These are phyloP conservation scores for Schoenoplectus tabernaemontani DNA, from an alignment of 202 grass and related monocot genomes.

Conservation along the genomic window DNA sequence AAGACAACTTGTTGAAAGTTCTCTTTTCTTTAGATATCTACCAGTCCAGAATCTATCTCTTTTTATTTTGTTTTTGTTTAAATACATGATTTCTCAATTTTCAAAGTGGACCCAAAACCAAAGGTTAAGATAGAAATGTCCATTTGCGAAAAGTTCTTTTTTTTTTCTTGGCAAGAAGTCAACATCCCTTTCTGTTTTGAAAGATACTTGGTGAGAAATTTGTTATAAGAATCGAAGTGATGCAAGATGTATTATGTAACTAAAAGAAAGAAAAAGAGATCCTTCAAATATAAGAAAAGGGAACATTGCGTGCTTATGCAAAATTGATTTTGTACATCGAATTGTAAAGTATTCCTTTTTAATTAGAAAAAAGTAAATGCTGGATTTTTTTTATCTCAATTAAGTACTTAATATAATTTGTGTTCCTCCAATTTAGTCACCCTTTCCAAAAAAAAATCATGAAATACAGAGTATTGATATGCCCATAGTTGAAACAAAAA, in stretches of 20 bases:
- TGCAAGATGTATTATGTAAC: not conserved
- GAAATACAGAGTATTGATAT: not conserved
- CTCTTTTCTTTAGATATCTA: not conserved
- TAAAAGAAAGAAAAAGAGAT: not conserved
- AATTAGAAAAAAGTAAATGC: not conserved
- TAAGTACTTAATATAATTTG: not conserved
- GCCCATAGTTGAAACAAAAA: not conserved
- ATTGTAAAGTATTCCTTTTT: not conserved
- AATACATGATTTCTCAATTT: not conserved
- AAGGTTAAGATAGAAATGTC: not conserved
- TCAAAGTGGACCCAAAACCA: not conserved
- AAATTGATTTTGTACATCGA: not conserved
- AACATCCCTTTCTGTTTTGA: not conserved
- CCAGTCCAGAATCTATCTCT: not conserved
- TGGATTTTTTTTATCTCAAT: not conserved
- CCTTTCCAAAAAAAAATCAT: not conserved
- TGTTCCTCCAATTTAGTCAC: not conserved
- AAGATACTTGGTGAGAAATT: not conserved
- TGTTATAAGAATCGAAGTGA: slow-evolving; percentile 3
- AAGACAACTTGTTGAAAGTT: not conserved
- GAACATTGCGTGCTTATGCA: not conserved
- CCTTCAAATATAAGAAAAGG: not conserved
- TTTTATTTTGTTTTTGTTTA: not conserved
- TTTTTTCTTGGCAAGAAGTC: not conserved
- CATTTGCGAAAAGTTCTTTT: not conserved